Evolutionary conservation across 2,329 filamentous ascomycete genomes (phyloP), one percentile per base, ranked within the genome.

Genomic region (Cercospora janseana): DNA sequence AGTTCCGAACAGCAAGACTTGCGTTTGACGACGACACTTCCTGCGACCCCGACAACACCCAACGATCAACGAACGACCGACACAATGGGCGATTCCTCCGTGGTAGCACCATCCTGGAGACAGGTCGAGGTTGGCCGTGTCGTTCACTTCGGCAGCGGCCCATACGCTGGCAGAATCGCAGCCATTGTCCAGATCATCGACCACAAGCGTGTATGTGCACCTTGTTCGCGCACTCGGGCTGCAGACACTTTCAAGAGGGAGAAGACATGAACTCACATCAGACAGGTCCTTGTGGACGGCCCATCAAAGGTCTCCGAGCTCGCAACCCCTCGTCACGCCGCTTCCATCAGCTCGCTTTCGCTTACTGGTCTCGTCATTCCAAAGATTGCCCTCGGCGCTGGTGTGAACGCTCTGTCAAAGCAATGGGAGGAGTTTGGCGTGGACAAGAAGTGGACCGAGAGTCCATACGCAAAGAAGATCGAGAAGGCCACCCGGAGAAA

Each of bases 121-220:
- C 82, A 90, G 77, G 91, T 98, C 75, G 91, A 98, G 86, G 88
- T 96, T 76, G 93, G 93, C 85, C 90, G 93, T 74, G 85, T 98
- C 72, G 86, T 95, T 74, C 84, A 95, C 75, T 85, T 97, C 79
- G 86, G 88, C 76, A 78, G 82, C 72, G 87, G 90, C 71, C 84
- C 85, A 68, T 87, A 78, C 79, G 79, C 80, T 66, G 91, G 91
- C 79, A 88, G 88, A 74, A 83, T 97, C 69, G 94, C 91, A 70
- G 80, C 85, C 69, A 92, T 98, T 71, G 90, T 95, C 77, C 92
- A 98, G 85, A 97, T 98, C 77, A 93, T 98, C 79, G 93, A 98
- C 80, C 92, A 98, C 87, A 96, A 95, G 85, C 90, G 93, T 79
- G 93, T 98, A 95, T 74, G 93, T 89, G 18, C 51, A 18, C 35